Evolutionary conservation across 1,284 basidiomycete genomes (phyloP).

Genomic region (Salmacisia buchloeana): DNA sequence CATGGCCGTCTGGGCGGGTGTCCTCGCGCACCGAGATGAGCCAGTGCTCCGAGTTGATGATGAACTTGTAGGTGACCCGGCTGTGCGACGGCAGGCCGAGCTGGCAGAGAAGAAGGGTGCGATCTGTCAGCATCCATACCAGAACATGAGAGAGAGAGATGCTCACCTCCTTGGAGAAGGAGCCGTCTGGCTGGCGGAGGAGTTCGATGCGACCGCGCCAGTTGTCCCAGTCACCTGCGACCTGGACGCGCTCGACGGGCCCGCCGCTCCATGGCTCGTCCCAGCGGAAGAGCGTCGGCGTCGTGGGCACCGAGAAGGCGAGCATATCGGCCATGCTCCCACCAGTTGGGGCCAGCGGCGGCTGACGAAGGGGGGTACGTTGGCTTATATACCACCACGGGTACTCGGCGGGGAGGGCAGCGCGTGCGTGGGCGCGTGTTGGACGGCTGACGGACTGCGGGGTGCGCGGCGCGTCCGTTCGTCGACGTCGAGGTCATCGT

Average conservation of each 20-base stretch:
- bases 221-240: slow-evolving; percentile 6
- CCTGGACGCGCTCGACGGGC: background rate
- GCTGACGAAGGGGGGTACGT: no score
- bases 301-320: no score
- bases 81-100: background rate
- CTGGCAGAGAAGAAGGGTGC: background rate
- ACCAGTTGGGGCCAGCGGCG: no score
- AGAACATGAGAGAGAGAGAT: background rate
- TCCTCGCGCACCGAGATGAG: background rate
- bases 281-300: background rate
- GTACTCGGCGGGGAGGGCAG: no score
- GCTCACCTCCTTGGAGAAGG: background rate
- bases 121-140: background rate
- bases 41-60: background rate
- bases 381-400: no score
- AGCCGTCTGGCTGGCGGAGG: background rate
- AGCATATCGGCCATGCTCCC: no score
- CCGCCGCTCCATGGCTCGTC: background rate
- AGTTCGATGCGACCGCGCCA: background rate
- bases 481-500: no score
- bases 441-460: no score
- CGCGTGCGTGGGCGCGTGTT: no score
- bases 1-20: background rate
- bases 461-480: no score
- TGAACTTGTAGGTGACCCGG: background rate